These are phyloP conservation scores for Phyllosticta ampelicida DNA, from an alignment of 2,329 filamentous ascomycete species.

Conservation along the genomic window DNA sequence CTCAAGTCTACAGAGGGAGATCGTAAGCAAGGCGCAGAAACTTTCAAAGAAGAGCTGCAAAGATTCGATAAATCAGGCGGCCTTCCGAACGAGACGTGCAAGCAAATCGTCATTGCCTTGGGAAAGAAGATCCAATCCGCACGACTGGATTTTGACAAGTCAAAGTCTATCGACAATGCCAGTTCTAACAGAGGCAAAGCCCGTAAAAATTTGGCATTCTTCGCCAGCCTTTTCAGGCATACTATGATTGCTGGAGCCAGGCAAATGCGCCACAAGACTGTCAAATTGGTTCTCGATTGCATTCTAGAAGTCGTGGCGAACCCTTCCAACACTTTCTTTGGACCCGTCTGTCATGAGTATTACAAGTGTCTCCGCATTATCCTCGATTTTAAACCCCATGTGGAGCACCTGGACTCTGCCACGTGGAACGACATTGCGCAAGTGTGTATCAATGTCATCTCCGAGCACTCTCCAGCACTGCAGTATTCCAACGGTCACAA, in stretches of 20 bases:
- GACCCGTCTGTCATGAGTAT: slow-evolving; percentile 65
- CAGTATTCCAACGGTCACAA: slow-evolving; percentile 19
- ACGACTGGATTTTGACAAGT: not conserved
- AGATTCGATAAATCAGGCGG: slow-evolving; percentile 26
- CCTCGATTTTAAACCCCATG: slow-evolving; percentile 62
- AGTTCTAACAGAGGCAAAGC: not conserved
- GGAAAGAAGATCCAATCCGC: not conserved
- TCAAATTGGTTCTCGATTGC: slow-evolving; percentile 70
- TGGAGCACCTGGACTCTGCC: slow-evolving; percentile 61
- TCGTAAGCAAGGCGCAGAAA: slow-evolving; percentile 41
- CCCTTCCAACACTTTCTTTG: slow-evolving; percentile 51
- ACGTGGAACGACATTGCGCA: slow-evolving; percentile 59
- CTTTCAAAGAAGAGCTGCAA: slow-evolving; percentile 46
- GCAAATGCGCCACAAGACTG: slow-evolving; percentile 60
- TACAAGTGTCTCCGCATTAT: slow-evolving; percentile 62
- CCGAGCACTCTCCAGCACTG: slow-evolving; percentile 17
- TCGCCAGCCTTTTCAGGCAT: not conserved
- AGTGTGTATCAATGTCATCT: slow-evolving; percentile 59
- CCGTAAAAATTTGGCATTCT: not conserved
- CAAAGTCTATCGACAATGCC: not conserved
- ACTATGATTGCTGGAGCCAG: not conserved
- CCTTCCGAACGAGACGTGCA: slow-evolving; percentile 67
- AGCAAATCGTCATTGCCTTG: slow-evolving; percentile 60
- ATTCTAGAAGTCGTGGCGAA: slow-evolving; percentile 63
- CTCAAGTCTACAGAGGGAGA: slow-evolving; percentile 24